Percentiles rank a stretch among this genome's conserved stretches.
These are phyloP conservation scores for Warburgia ugandensis DNA, from an alignment of 164 flowering plant species.

Conservation along the genomic window DNA sequence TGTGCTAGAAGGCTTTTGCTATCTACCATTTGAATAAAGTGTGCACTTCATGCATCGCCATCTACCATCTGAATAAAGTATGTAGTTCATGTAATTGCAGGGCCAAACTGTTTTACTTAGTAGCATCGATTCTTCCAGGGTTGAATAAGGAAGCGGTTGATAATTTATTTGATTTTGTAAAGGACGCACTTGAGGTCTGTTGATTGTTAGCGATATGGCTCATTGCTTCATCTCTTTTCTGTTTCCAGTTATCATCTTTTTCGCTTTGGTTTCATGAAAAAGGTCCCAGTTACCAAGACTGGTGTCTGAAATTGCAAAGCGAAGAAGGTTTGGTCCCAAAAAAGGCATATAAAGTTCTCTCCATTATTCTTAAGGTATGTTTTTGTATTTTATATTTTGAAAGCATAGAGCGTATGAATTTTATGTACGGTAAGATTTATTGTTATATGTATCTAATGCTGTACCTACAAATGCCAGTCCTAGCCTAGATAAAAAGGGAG, in stretches of 20 bases:
- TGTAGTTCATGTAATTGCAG: constrained; percentile 28
- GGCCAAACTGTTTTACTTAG: constrained; percentile 70
- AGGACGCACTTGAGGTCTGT: constrained; percentile 68
- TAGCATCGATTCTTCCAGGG: constrained; percentile 73
- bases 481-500: too few species aligned
- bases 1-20: neutral
- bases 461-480: too few species aligned
- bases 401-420: neutral
- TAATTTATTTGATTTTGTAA: constrained; percentile 44
- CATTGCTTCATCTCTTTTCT: neutral
- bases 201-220: neutral
- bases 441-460: too few species aligned
- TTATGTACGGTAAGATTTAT: neutral
- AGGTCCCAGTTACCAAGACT: constrained; percentile 2
- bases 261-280: neutral
- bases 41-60: too few species aligned
- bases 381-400: neutral
- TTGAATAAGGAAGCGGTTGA: constrained; percentile 46
- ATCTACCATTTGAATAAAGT: too few species aligned
- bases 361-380: constrained; percentile 65
- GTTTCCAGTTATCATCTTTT: neutral
- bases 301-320: constrained; percentile 44
- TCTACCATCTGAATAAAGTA: too few species aligned
- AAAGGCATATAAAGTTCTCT: constrained; percentile 90
- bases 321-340: constrained; percentile 71